A percentile compares a stretch with the other conserved stretches of the same genome.
phyloP scores from a whole-genome alignment of 176 grass and related monocot genomes.

The Carex scoparia region DNA sequence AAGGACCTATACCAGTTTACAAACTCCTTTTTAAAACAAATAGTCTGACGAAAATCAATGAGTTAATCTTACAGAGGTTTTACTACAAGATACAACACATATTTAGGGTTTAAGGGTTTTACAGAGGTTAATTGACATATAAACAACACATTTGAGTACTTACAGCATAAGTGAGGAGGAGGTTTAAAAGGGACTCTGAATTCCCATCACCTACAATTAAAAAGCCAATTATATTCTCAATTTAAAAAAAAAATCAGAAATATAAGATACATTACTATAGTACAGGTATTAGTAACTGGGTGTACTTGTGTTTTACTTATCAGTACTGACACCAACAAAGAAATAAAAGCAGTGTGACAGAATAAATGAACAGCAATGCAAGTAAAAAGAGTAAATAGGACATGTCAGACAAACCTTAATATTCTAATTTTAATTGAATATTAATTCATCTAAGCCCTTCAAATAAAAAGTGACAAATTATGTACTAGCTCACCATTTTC shows the following conservation, averaged over 20 bases:
- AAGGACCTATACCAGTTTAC: neutral
- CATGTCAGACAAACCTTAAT: neutral
- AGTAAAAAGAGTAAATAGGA: neutral
- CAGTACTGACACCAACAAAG: neutral
- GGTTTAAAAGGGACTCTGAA: neutral
- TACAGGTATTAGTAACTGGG: neutral
- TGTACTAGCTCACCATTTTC: neutral
- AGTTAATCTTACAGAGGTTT: neutral
- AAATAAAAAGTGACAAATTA: neutral
- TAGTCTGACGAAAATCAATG: neutral
- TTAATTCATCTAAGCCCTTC: neutral
- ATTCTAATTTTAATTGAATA: neutral
- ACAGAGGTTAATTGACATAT: too few relatives aligned
- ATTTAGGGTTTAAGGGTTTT: too few relatives aligned
- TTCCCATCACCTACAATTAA: neutral
- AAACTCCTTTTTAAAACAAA: neutral
- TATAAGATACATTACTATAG: neutral
- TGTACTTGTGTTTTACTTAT: neutral
- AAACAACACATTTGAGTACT: too few relatives aligned
- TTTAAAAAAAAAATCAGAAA: neutral
- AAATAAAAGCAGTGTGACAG: neutral
- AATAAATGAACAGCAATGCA: neutral
- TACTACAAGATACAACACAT: neutral
- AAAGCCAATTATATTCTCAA: neutral
- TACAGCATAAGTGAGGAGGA: neutral